Conservation (phyloP, 1,284 basidiomycete species). For the Anthracocystis setariae region DNA sequence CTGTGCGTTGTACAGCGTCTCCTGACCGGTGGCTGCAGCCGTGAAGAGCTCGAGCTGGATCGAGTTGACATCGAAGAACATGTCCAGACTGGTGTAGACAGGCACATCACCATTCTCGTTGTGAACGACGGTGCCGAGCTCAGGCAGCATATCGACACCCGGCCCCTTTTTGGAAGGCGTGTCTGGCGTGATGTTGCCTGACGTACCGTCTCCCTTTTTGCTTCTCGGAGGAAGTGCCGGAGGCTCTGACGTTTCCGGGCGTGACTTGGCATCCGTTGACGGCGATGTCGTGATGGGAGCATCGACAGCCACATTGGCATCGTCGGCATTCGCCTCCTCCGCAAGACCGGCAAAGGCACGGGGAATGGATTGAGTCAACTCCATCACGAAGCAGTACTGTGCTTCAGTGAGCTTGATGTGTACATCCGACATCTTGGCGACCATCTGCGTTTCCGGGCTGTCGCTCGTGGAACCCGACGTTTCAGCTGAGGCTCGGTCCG, state of each 20-base stretch:
- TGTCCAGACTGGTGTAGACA: slow-evolving; percentile 74
- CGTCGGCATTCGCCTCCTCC: slow-evolving; percentile 63
- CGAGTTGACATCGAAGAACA: slow-evolving; percentile 79
- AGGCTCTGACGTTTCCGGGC: slow-evolving; percentile 11
- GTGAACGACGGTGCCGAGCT: slow-evolving; percentile 69
- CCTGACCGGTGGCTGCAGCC: slow-evolving; percentile 73
- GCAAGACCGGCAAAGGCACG: slow-evolving; percentile 71
- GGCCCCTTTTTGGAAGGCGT: slow-evolving; percentile 34
- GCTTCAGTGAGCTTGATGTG: slow-evolving; percentile 86
- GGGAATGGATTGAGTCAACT: slow-evolving; percentile 79
- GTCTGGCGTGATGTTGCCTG: slow-evolving; percentile 17
- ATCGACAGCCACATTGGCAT: slow-evolving; percentile 20
- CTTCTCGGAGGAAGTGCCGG: slow-evolving; percentile 14
- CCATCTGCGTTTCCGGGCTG: slow-evolving; percentile 68
- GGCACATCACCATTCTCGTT: slow-evolving; percentile 40
- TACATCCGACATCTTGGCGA: slow-evolving; percentile 86
- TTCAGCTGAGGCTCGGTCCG: slow-evolving; percentile 24
- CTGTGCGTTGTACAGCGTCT: slow-evolving; percentile 79
- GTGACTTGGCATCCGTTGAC: slow-evolving; percentile 7
- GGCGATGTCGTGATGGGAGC: slow-evolving; percentile 31
- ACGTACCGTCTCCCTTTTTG: slow-evolving; percentile 9
- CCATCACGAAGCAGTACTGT: slow-evolving; percentile 85
- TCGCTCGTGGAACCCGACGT: slow-evolving; percentile 63
- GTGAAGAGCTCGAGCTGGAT: slow-evolving; percentile 95
- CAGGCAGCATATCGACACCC: slow-evolving; percentile 71